A percentile compares a stretch with the other conserved stretches of the same genome.
These are phyloP conservation scores for Fusarium oligoseptatum DNA, from an alignment of 2,329 filamentous ascomycete genomes.

Conservation along the genomic window DNA sequence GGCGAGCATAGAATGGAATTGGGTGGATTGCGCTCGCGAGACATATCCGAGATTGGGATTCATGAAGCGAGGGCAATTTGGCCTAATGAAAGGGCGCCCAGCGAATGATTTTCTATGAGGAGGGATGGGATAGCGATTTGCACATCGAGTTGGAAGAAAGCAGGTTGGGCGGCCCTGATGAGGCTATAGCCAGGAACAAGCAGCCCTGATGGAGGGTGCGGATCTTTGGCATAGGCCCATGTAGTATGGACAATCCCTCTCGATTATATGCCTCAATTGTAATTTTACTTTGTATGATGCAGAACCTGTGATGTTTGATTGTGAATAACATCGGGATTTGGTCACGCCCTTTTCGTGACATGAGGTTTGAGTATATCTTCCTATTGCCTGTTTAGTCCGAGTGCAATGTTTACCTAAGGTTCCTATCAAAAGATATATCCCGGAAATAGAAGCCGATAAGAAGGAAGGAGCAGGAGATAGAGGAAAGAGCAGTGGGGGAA, in stretches of 20 bases:
- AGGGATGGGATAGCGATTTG: slow-evolving; percentile 24
- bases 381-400: not conserved
- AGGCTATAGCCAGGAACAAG: slow-evolving; percentile 13
- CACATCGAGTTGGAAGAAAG: slow-evolving; percentile 5
- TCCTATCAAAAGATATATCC: not conserved
- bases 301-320: not conserved
- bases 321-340: not conserved
- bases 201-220: slow-evolving; percentile 8
- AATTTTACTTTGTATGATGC: slow-evolving; percentile 44
- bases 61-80: slow-evolving; percentile 26
- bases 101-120: slow-evolving; percentile 24
- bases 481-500: slow-evolving; percentile 10
- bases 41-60: slow-evolving; percentile 22
- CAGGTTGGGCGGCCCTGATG: slow-evolving; percentile 8
- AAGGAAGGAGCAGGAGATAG: not conserved
- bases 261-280: slow-evolving; percentile 44
- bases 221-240: slow-evolving; percentile 32
- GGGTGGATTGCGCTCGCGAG: slow-evolving; percentile 24
- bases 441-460: not conserved
- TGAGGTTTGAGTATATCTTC: not conserved
- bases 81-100: slow-evolving; percentile 16
- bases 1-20: slow-evolving; percentile 37
- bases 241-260: slow-evolving; percentile 41
- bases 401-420: not conserved
- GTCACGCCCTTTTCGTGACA: not conserved